Evolutionary conservation across 176 grass and related monocot species (phyloP), one percentile per base, ranked within the genome.

Genomic region (Zea luxurians): DNA sequence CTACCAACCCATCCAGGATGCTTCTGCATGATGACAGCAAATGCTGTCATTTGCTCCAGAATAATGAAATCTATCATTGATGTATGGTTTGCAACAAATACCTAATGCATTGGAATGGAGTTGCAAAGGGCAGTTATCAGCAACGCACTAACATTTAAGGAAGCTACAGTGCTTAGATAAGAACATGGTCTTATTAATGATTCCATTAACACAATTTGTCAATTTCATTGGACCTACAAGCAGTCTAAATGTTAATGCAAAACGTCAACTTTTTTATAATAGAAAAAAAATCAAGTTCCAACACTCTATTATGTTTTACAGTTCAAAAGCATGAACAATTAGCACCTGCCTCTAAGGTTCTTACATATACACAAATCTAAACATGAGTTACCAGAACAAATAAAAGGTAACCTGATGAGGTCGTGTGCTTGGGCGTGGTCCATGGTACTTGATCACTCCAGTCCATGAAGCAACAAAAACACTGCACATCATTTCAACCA

Each of bases 51-150:
- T 75, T 98, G 95, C 78, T 98, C 95, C 78, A 98, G 75, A 88
- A 98, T 92, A 88, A 98, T 94, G 78, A 98, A 98, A 87, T 98
- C 95, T 37, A 98, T 98, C 95, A 98, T 98, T 0, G 96, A 98
- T 74, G 91, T 98, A 82, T 98, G 95, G 70, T 98, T 98, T 73
- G 95, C 95, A 78, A 94, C 91, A 89, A 94, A 98, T 42, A 98
- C 95, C 91, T 98, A 83, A 80, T 80, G 61, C 78, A 81, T 83
- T 80, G 55, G 17, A 78, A 81, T n/a, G 84, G 5, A 77, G 13
- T 21, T 61, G n/a, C 46, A 76, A 80, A 52, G 18, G n/a, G 5
- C 3, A 83, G 40, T 79, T 71, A 40, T 73, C 52, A 83, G 63
- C 16, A 82, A 79, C 36, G 38, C n/a, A 74, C 5, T 45, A 10